These are phyloP conservation scores for Salvia hispanica DNA, from an alignment of 257 asterid genomes.

Conservation along the genomic window DNA sequence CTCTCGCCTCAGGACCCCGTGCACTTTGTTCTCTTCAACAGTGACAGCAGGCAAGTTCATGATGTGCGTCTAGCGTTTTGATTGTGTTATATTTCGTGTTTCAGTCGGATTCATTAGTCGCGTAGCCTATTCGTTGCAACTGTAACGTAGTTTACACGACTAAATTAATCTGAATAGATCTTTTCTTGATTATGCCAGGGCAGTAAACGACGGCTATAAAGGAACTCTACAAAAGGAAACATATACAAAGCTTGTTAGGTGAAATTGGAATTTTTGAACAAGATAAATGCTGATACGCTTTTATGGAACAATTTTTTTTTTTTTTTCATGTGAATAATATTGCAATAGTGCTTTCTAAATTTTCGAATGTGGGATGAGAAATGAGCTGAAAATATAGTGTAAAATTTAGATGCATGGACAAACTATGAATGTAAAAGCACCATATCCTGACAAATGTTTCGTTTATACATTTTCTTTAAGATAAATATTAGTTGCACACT, in stretches of 20 bases:
- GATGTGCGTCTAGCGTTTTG: neutral
- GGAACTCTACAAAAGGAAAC: conserved; percentile 31
- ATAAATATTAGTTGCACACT: too few species aligned
- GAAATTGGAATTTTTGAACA: neutral
- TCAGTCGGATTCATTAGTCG: neutral
- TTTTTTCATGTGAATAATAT: neutral
- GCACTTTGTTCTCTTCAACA: conserved; percentile 59
- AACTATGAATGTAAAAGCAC: neutral
- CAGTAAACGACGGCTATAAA: conserved; percentile 59
- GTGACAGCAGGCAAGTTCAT: conserved; percentile 61
- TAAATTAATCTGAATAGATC: neutral
- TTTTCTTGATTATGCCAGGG: conserved; percentile 53
- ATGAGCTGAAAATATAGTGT: neutral
- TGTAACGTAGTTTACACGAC: neutral
- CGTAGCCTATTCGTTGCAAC: neutral
- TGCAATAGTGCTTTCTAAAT: neutral
- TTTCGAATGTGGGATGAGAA: neutral
- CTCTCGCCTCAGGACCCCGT: conserved; percentile 64
- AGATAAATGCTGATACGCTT: neutral
- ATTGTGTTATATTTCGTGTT: neutral
- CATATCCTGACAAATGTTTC: too few species aligned
- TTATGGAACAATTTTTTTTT: neutral
- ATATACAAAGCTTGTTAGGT: conserved; percentile 21
- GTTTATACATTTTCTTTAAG: too few species aligned
- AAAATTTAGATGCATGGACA: neutral